phyloP scores from a whole-genome alignment of 202 grass and related monocot genomes.

The Bolboschoenoplectus hybrid region DNA sequence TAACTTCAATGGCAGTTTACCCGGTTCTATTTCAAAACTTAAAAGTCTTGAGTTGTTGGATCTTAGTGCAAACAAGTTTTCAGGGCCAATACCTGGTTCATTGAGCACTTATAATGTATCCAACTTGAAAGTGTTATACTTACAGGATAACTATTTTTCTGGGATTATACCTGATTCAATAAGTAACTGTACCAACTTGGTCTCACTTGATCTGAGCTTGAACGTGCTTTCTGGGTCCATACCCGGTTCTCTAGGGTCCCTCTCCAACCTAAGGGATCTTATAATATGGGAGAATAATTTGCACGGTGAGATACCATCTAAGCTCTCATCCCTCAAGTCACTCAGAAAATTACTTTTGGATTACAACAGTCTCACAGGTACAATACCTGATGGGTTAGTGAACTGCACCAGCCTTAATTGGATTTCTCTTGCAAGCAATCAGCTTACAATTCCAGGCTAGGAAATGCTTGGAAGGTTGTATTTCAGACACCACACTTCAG shows the following conservation, averaged over 20 bases:
- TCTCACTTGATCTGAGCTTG: neutral
- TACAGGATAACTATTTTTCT: conserved; percentile 46
- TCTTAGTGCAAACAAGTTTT: conserved; percentile 57
- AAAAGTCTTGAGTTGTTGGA: conserved; percentile 64
- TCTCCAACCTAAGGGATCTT: neutral
- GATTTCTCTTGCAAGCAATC: conserved; percentile 87
- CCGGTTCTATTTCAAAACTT: conserved; percentile 49
- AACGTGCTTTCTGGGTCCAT: neutral
- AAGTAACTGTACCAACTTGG: neutral
- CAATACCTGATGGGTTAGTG: conserved; percentile 57
- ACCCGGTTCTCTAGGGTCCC: neutral
- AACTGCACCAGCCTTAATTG: conserved; percentile 75
- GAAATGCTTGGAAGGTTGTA: too few relatives aligned
- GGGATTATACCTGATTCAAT: conserved; percentile 37
- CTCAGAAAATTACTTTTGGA: conserved; percentile 68
- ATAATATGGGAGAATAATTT: conserved; percentile 41
- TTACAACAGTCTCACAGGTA: conserved; percentile 67
- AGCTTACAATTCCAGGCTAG: conserved; percentile 25
- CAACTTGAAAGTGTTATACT: conserved; percentile 52
- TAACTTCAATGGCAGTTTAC: conserved; percentile 41
- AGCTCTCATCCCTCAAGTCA: conserved; percentile 22
- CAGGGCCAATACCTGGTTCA: conserved; percentile 35
- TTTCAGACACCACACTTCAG: too few relatives aligned
- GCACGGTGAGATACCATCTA: conserved; percentile 39
- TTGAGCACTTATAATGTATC: conserved; percentile 44